phyloP scores from a whole-genome alignment of 2,329 filamentous ascomycete species.

The Apiospora hydei region DNA sequence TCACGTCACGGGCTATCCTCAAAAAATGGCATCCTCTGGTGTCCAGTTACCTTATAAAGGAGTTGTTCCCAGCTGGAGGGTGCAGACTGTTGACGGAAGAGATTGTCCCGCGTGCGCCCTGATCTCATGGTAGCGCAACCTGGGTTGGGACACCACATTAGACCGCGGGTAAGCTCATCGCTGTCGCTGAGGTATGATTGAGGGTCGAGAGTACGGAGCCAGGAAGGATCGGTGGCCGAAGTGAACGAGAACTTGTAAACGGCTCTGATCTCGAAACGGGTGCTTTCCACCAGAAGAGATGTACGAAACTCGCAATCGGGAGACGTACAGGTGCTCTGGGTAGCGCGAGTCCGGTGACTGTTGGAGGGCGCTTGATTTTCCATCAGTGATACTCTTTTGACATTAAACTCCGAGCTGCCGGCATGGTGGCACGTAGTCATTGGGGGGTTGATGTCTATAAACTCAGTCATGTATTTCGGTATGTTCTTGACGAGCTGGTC shows the following conservation, averaged over 20 bases:
- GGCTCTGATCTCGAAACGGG: neutral
- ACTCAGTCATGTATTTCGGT: neutral
- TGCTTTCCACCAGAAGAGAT: neutral
- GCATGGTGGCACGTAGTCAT: neutral
- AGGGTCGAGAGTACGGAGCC: neutral
- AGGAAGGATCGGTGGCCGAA: neutral
- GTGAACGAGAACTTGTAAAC: neutral
- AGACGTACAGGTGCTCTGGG: neutral
- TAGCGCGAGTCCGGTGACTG: no score
- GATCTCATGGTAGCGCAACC: neutral
- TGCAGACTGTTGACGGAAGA: no score
- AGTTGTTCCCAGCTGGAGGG: no score
- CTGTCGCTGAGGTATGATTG: neutral
- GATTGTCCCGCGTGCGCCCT: neutral
- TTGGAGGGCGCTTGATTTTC: neutral
- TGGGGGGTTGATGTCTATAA: neutral
- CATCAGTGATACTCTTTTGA: neutral
- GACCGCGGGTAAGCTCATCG: neutral
- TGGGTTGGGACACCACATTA: conserved; percentile 18
- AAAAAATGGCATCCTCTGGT: no score
- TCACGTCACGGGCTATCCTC: no score
- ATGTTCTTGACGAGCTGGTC: neutral
- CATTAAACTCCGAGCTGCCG: neutral
- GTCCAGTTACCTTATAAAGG: no score
- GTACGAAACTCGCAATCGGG: neutral